Percentiles rank a stretch among this genome's conserved stretches.
These are phyloP conservation scores for Leucocoprinus birnbaumii DNA, from an alignment of 768 basidiomycete species.

Conservation along the genomic window DNA sequence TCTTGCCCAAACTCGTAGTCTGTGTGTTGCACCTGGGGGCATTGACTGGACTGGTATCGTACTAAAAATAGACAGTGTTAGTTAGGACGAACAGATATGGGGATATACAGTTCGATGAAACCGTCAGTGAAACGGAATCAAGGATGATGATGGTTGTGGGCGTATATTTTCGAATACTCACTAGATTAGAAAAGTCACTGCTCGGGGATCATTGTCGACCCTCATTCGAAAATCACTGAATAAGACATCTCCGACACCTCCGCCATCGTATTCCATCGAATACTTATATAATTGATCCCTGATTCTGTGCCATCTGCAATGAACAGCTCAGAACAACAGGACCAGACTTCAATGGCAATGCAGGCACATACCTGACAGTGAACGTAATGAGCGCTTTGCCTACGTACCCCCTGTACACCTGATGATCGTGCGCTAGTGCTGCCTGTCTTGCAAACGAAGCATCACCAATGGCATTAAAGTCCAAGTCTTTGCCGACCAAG, in stretches of 20 bases:
- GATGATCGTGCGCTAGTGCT: slow-evolving; percentile 36
- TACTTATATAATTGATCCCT: slow-evolving; percentile 46
- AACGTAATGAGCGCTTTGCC: slow-evolving; percentile 58
- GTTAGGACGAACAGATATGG: background rate
- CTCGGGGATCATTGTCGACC: slow-evolving; percentile 52
- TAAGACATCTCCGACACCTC: slow-evolving; percentile 52
- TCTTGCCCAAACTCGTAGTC: slow-evolving; percentile 63
- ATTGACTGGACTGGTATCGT: slow-evolving; percentile 51
- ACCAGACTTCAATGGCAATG: background rate
- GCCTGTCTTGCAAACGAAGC: slow-evolving; percentile 54
- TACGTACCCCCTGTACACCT: slow-evolving; percentile 52
- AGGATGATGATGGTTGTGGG: slow-evolving; percentile 3
- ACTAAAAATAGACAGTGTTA: slow-evolving; percentile 26
- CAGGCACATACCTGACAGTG: slow-evolving; percentile 40
- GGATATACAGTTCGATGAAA: background rate
- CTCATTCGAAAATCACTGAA: slow-evolving; percentile 52
- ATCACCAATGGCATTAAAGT: slow-evolving; percentile 55
- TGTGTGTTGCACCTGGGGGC: slow-evolving; percentile 57
- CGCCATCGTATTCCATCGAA: slow-evolving; percentile 63
- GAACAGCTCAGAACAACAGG: background rate
- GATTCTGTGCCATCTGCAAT: slow-evolving; percentile 46
- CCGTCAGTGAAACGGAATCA: background rate
- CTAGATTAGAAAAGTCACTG: slow-evolving; percentile 61
- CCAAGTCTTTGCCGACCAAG: slow-evolving; percentile 66
- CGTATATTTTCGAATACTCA: slow-evolving; percentile 26